These are phyloP conservation scores for Parasitella parasitica DNA, from an alignment of 371 early-diverging fungal genomes.

Conservation along the genomic window DNA sequence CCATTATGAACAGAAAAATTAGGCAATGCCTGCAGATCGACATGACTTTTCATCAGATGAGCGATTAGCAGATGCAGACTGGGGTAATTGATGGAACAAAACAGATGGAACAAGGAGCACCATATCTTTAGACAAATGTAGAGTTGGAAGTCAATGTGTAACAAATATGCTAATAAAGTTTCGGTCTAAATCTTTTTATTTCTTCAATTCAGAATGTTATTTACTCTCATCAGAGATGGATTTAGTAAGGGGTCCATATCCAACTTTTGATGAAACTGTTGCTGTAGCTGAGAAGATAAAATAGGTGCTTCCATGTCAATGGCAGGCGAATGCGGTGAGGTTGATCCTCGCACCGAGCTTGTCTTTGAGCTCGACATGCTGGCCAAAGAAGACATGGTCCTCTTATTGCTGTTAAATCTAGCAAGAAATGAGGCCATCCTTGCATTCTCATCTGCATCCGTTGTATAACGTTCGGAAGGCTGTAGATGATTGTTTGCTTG, in stretches of 20 bases:
- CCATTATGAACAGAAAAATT: neutral
- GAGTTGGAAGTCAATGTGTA: neutral
- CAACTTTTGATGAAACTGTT: constrained; percentile 19
- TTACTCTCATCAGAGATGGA: constrained; percentile 41
- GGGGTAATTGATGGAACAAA: neutral
- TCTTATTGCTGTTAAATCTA: constrained; percentile 6
- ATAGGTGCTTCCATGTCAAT: constrained; percentile 30
- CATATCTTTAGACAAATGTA: neutral
- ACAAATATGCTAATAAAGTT: neutral
- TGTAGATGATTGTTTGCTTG: neutral
- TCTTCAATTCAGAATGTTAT: constrained; percentile 32
- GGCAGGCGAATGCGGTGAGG: constrained; percentile 33
- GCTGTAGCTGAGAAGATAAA: constrained; percentile 22
- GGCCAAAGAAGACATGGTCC: constrained; percentile 20
- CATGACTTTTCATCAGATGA: neutral
- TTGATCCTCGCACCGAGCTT: constrained; percentile 34
- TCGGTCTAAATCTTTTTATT: neutral
- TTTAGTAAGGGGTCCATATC: constrained; percentile 28
- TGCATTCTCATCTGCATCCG: constrained; percentile 15
- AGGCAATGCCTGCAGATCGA: neutral
- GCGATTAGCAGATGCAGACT: no score
- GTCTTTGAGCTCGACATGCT: constrained; percentile 36
- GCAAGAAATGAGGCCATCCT: constrained; percentile 21
- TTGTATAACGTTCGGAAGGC: constrained; percentile 6
- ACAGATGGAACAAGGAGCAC: neutral